Percentiles rank a stretch among this genome's conserved stretches.
Evolutionary conservation across 148 eudicot species (phyloP).

Genomic region (Fagopyrum esculentum): DNA sequence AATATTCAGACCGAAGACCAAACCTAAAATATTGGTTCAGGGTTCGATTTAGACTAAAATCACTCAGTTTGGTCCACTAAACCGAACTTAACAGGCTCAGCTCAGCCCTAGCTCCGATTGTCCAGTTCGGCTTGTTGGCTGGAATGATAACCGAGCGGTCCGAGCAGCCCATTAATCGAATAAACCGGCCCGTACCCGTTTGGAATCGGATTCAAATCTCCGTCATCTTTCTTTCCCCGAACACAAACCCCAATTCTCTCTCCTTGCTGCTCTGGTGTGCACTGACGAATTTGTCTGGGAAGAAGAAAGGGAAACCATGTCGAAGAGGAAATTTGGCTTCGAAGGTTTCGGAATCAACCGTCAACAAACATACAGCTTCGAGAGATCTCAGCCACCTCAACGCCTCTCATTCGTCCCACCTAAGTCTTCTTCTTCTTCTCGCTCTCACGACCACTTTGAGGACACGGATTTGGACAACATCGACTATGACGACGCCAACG

Average conservation of each 20-base stretch:
- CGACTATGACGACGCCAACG: conserved; percentile 39
- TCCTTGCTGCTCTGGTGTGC: background rate
- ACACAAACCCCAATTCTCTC: background rate
- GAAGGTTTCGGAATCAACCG: conserved; percentile 92
- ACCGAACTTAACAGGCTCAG: too few species aligned
- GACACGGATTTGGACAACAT: conserved; percentile 88
- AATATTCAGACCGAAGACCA: too few species aligned
- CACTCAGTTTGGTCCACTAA: too few species aligned
- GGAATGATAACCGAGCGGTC: too few species aligned
- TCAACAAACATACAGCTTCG: conserved; percentile 79
- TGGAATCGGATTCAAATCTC: background rate
- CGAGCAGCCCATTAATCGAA: background rate
- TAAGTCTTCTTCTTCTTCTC: conserved; percentile 40
- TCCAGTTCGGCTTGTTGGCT: too few species aligned
- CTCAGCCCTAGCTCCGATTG: too few species aligned
- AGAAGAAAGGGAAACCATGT: conserved; percentile 30
- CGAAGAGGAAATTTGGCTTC: conserved; percentile 90
- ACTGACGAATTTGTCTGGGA: conserved; percentile 5
- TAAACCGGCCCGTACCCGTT: conserved; percentile 1
- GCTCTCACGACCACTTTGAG: conserved; percentile 71
- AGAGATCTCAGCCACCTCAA: conserved; percentile 50
- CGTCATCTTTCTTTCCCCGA: background rate
- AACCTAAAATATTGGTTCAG: too few species aligned
- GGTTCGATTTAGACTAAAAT: too few species aligned
- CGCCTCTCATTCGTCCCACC: conserved; percentile 71